Evolutionary conservation across 78 protist genomes (phyloP), one percentile per base, ranked within the genome.

Genomic region (Creolimax fragrantissima): DNA sequence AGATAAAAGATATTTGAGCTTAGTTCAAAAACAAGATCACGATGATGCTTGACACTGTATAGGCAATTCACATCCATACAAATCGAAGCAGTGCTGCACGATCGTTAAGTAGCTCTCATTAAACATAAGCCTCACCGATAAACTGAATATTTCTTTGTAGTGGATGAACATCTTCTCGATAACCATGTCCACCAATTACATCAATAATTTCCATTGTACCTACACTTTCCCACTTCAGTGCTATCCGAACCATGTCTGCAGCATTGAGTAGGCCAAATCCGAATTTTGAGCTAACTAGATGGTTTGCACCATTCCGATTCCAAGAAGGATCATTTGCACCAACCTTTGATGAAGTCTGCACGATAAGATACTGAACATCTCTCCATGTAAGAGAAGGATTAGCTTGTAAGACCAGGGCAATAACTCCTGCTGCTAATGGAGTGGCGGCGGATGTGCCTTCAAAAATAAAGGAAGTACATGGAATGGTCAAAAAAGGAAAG

Each of bases 201-300:
- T 17, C 24, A 32, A 24, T 32, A 83, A 24, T 5, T 41, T 83
- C 86, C 0, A 83, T 39, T 24, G 86, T 6, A 6, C 86, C 2
- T 24, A 83, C 86, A 11, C 42, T 83, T 36, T 83, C 37, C 86
- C 86, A 83, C 35, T 17, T 6, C 7, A 35, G 6, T 83, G 41
- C 86, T 5, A 32, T 41, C 5, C 86, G 7, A 6, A 92, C 93
- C 4, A 85, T 3, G 41, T 6, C 36, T 2, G 4, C 2, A 3
- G 94, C 94, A 47, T 92, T 85, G 44, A 92, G 3, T 6, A 43
- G 11, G 4, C 94, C 94, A 44, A 66, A 92, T 24, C 94, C 94
- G 35, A 37, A 92, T 42, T 2, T 35, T 43, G 66, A 39, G 42
- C 35, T n/a, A 41, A 39, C 3, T 4, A 37, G 3, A 89, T 35